phyloP scores from a whole-genome alignment of 169 alveolate species.

The Eimeria tenella region DNA sequence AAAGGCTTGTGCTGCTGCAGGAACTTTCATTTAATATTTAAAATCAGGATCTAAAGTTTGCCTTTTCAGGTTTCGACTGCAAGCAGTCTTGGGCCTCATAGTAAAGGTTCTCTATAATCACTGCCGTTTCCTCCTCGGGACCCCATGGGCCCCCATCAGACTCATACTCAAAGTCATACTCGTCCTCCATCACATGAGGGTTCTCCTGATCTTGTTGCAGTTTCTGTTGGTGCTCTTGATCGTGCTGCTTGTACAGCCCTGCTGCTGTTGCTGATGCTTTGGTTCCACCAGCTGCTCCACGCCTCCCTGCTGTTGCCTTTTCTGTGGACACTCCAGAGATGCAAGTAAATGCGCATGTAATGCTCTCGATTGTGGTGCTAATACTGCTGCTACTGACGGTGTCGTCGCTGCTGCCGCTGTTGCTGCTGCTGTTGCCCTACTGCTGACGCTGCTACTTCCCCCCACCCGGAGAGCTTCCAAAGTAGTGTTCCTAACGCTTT shows the following conservation, averaged over 20 bases:
- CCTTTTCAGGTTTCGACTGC: conserved; percentile 51
- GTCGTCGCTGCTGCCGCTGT: not conserved
- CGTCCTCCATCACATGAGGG: conserved; percentile 59
- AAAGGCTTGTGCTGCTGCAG: not conserved
- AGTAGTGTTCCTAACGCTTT: not conserved
- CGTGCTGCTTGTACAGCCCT: conserved; percentile 14
- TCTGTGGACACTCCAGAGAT: not conserved
- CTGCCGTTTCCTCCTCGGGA: conserved; percentile 44
- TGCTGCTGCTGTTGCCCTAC: not conserved
- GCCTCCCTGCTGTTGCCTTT: not conserved
- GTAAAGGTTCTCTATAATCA: conserved; percentile 49
- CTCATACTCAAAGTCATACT: conserved; percentile 58
- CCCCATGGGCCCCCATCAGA: conserved; percentile 73
- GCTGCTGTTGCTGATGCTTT: conserved; percentile 17
- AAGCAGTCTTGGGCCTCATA: conserved; percentile 68
- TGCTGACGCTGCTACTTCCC: not conserved
- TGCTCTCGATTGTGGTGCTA: too few species aligned
- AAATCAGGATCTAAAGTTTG: conserved; percentile 25
- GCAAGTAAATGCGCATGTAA: not conserved
- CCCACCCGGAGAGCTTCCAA: not conserved
- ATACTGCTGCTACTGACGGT: not conserved
- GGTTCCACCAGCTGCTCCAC: not conserved
- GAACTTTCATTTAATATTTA: not conserved
- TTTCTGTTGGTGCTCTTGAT: not conserved
- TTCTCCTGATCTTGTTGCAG: not conserved